These are phyloP conservation scores for Backusella circina DNA, from an alignment of 192 early-diverging fungal species.

Conservation along the genomic window DNA sequence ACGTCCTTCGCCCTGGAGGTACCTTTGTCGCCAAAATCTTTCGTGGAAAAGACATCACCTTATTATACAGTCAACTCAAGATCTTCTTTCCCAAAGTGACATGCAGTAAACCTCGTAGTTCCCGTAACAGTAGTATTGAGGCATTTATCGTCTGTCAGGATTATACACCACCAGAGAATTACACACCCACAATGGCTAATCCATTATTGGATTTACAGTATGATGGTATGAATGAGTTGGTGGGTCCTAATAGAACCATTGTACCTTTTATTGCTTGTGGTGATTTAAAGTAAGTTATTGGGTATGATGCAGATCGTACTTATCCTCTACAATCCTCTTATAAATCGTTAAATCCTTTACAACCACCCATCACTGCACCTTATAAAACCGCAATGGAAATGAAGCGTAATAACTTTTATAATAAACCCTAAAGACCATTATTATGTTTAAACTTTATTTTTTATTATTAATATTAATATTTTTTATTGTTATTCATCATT, in stretches of 20 bases:
- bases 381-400: conserved; percentile 78
- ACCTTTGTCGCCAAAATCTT: conserved; percentile 99
- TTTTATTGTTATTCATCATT: neutral
- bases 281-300: conserved; percentile 70
- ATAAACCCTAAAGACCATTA: conserved; percentile 32
- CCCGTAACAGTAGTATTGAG: conserved; percentile 92
- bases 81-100: conserved; percentile 90
- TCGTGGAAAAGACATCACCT: conserved; percentile 88
- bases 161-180: conserved; percentile 81
- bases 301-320: conserved; percentile 86
- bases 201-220: conserved; percentile 84
- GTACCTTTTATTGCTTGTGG: conserved; percentile 92
- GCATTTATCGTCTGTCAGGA: conserved; percentile 92
- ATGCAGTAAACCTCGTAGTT: conserved; percentile 90
- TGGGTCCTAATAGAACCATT: conserved; percentile 72
- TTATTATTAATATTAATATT: neutral
- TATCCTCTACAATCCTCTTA: conserved; percentile 57
- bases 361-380: conserved; percentile 85
- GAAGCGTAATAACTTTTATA: conserved; percentile 73
- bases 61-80: conserved; percentile 89
- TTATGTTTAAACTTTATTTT: neutral
- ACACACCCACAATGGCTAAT: conserved; percentile 86
- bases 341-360: conserved; percentile 63
- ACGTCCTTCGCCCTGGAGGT: conserved; percentile 86
- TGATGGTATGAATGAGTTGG: conserved; percentile 55